These are phyloP conservation scores for Cladophialophora immunda DNA, from an alignment of 2,329 filamentous ascomycete genomes.

Conservation along the genomic window DNA sequence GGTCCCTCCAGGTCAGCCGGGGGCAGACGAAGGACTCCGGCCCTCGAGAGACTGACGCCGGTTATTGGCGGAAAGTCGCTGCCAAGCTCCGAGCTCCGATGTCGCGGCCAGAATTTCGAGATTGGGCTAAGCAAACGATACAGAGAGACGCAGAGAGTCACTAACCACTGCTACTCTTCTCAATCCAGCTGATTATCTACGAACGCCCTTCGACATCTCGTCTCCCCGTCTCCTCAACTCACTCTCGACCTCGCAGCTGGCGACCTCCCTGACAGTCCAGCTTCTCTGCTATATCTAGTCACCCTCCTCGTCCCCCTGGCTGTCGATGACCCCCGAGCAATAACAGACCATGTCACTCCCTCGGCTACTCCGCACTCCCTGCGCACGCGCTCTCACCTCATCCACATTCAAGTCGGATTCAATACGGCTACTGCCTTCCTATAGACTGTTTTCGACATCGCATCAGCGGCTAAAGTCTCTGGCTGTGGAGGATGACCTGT, in stretches of 20 bases:
- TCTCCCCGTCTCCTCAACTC: background rate
- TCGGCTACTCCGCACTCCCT: constrained; percentile 35
- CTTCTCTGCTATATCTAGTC: background rate
- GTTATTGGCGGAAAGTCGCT: constrained; percentile 8
- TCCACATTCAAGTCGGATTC: constrained; percentile 25
- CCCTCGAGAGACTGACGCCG: background rate
- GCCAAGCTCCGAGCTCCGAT: constrained; percentile 28
- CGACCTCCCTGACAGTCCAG: background rate
- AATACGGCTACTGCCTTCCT: constrained; percentile 27
- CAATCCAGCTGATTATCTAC: background rate
- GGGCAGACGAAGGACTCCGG: constrained; percentile 14
- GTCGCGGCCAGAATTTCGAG: constrained; percentile 9
- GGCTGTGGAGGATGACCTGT: constrained; percentile 30
- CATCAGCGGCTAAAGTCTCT: constrained; percentile 29
- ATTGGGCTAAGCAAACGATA: background rate
- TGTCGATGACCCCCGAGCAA: background rate
- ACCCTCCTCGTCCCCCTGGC: background rate
- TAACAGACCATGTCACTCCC: constrained; percentile 34
- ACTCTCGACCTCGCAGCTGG: background rate
- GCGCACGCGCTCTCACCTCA: constrained; percentile 30
- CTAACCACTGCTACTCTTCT: background rate
- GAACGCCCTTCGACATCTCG: constrained; percentile 15
- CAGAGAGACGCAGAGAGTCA: background rate
- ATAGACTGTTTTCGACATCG: constrained; percentile 36
- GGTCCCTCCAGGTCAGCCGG: background rate